These are phyloP conservation scores for Eucalyptus erythrocorys DNA, from an alignment of 345 rosid species.

Conservation along the genomic window DNA sequence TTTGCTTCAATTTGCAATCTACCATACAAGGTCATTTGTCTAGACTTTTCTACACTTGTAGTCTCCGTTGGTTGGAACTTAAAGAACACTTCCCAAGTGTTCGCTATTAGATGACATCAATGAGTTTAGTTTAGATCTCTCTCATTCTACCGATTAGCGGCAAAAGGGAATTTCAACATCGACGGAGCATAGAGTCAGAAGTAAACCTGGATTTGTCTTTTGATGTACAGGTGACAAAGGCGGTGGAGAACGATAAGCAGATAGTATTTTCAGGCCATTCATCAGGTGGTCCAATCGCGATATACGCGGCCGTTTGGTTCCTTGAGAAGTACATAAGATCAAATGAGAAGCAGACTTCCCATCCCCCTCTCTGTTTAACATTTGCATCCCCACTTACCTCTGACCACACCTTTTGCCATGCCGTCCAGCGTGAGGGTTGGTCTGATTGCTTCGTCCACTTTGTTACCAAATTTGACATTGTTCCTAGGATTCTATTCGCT, in stretches of 20 bases:
- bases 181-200: neutral
- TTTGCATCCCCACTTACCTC: slow-evolving; percentile 84
- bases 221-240: slow-evolving; percentile 31
- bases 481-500: slow-evolving; percentile 62
- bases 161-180: neutral
- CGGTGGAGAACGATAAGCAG: slow-evolving; percentile 14
- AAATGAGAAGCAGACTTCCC: neutral
- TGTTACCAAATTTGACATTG: slow-evolving; percentile 48
- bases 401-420: slow-evolving; percentile 47
- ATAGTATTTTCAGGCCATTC: slow-evolving; percentile 81
- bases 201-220: neutral
- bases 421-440: slow-evolving; percentile 68
- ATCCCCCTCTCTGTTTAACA: slow-evolving; percentile 44
- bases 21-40: neutral
- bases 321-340: slow-evolving; percentile 16
- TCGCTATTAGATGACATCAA: neutral
- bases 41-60: neutral
- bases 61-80: neutral
- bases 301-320: slow-evolving; percentile 57
- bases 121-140: neutral
- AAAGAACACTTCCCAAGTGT: neutral
- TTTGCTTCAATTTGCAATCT: neutral
- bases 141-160: neutral
- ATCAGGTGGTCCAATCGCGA: slow-evolving; percentile 65
- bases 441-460: slow-evolving; percentile 48